These are phyloP conservation scores for Tilletiaria anomala DNA, from an alignment of 1,284 basidiomycete genomes.

Conservation along the genomic window DNA sequence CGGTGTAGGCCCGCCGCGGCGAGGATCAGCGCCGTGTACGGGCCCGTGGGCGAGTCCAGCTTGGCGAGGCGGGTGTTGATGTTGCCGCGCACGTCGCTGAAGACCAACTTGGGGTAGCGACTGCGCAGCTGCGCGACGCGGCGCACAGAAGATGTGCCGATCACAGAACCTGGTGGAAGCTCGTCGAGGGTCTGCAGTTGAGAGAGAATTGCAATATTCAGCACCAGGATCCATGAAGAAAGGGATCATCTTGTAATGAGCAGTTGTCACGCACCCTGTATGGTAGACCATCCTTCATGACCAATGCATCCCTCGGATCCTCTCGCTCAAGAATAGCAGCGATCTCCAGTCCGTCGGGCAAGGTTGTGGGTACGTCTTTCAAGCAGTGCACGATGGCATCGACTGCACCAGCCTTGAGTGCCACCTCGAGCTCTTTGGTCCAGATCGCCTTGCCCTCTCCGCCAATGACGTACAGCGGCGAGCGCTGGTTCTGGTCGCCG, in stretches of 20 bases:
- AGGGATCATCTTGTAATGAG: too few species aligned
- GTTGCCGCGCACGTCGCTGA: constrained; percentile 57
- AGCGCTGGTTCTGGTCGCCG: constrained; percentile 76
- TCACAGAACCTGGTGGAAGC: constrained; percentile 69
- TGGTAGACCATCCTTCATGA: constrained; percentile 61
- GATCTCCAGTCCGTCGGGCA: constrained; percentile 72
- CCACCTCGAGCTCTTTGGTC: constrained; percentile 87
- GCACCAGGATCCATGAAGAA: not conserved
- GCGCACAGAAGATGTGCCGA: constrained; percentile 87
- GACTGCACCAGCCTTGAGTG: constrained; percentile 56
- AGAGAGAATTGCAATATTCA: not conserved
- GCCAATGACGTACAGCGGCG: constrained; percentile 46
- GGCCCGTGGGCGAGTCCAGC: constrained; percentile 70
- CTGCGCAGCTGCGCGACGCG: constrained; percentile 79
- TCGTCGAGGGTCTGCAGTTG: constrained; percentile 56
- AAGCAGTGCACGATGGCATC: constrained; percentile 87
- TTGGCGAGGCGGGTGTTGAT: constrained; percentile 66
- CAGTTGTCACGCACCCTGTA: constrained; percentile 43
- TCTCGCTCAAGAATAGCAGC: constrained; percentile 75
- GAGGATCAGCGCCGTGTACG: constrained; percentile 77
- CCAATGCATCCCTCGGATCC: constrained; percentile 75
- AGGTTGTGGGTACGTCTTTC: constrained; percentile 81
- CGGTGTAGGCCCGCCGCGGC: constrained; percentile 88
- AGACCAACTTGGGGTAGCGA: constrained; percentile 62
- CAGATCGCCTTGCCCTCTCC: constrained; percentile 60